These are phyloP conservation scores for Carex littledalei DNA, from an alignment of 176 grass and related monocot genomes.

Conservation along the genomic window DNA sequence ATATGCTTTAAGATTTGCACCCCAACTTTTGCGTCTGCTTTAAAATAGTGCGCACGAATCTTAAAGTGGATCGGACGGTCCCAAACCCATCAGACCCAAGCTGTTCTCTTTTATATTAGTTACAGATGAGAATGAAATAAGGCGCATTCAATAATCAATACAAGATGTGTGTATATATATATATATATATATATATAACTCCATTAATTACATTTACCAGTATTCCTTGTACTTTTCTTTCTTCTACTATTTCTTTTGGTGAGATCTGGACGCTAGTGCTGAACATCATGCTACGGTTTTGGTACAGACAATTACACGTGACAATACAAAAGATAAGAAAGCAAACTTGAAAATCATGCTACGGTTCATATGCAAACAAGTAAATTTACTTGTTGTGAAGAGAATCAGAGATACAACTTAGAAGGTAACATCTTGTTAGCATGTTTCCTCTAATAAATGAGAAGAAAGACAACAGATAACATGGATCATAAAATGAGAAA, in stretches of 20 bases:
- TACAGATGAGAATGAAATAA: not conserved
- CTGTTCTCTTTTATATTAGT: not conserved
- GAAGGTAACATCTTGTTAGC: not conserved
- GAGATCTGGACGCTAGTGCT: not conserved
- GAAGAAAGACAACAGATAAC: not conserved
- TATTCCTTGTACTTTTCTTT: not conserved
- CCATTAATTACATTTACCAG: not conserved
- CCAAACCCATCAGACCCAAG: no score
- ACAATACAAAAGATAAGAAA: not conserved
- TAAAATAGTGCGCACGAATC: no score
- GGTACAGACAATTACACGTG: conserved; percentile 10
- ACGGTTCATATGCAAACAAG: not conserved
- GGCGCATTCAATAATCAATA: not conserved
- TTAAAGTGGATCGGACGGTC: no score
- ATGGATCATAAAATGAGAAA: conserved; percentile 3
- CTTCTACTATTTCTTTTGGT: not conserved
- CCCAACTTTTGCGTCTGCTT: no score
- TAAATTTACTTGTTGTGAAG: not conserved
- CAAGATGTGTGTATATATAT: no score
- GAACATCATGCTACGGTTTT: not conserved
- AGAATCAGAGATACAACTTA: not conserved
- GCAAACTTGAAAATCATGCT: no score
- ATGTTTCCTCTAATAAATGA: not conserved
- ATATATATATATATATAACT: no score
- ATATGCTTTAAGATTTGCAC: no score